These are phyloP conservation scores for Thelonectria blattea DNA, from an alignment of 2,329 filamentous ascomycete genomes.

Conservation along the genomic window DNA sequence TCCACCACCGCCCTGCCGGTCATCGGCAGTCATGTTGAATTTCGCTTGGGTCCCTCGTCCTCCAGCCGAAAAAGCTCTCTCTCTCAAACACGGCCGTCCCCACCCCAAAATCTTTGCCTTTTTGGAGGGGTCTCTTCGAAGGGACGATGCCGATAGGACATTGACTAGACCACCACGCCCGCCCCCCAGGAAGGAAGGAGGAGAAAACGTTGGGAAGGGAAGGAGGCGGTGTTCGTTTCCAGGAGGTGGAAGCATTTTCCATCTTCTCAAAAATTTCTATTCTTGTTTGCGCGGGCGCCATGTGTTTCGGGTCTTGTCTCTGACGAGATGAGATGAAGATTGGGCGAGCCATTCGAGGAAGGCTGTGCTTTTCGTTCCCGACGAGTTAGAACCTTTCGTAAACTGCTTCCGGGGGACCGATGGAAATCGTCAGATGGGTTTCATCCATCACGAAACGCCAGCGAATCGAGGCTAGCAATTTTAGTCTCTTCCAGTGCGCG, in stretches of 20 bases:
- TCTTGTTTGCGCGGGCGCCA: slow-evolving; percentile 1
- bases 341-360: not conserved
- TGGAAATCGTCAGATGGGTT: slow-evolving; percentile 12
- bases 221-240: slow-evolving; percentile 15
- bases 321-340: slow-evolving; percentile 18
- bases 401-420: not conserved
- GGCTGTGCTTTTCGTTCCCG: slow-evolving; percentile 5
- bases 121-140: not conserved
- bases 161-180: no score
- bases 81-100: slow-evolving; percentile 9
- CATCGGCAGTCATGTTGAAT: not conserved
- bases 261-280: slow-evolving; percentile 15
- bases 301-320: not conserved
- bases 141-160: slow-evolving; percentile 20
- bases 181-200: no score
- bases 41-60: not conserved
- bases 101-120: slow-evolving; percentile 6
- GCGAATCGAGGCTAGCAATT: slow-evolving; percentile 19
- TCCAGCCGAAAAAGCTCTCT: not conserved
- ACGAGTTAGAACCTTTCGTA: not conserved
- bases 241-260: slow-evolving; percentile 4
- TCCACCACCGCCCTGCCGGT: not conserved
- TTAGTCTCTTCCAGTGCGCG: not conserved
- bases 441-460: slow-evolving; percentile 14
- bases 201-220: slow-evolving; percentile 4